Conservation (phyloP, 2,329 filamentous ascomycete genomes). For the Calonectria henricotiae region DNA sequence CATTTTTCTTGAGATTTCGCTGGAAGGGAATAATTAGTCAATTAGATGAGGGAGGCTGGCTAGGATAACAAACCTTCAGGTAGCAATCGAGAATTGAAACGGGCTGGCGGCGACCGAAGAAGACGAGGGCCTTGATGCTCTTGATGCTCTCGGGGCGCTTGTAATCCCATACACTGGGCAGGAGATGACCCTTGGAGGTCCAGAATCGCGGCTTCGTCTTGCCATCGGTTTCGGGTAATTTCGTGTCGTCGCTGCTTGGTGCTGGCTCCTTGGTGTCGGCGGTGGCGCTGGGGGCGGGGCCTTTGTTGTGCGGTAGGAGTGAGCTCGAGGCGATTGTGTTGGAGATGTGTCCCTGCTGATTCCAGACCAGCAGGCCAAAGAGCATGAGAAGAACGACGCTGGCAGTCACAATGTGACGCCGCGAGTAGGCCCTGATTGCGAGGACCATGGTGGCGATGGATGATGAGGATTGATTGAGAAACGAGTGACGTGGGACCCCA, state of each 20-base stretch:
- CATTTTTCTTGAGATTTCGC: slow-evolving; percentile 64
- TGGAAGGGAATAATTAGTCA: slow-evolving; percentile 43
- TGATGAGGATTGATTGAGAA: neutral
- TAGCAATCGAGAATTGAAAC: slow-evolving; percentile 67
- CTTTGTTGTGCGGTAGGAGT: slow-evolving; percentile 13
- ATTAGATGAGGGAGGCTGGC: neutral
- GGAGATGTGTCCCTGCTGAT: slow-evolving; percentile 30
- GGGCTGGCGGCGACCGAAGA: slow-evolving; percentile 63
- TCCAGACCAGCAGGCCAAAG: slow-evolving; percentile 29
- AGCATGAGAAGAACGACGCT: slow-evolving; percentile 29
- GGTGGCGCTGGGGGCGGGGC: neutral
- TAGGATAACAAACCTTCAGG: slow-evolving; percentile 54
- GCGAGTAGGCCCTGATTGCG: slow-evolving; percentile 20
- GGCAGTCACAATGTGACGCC: slow-evolving; percentile 23
- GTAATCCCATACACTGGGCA: slow-evolving; percentile 44
- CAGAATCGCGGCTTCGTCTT: slow-evolving; percentile 47
- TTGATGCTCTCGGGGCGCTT: slow-evolving; percentile 42
- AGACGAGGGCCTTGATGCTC: slow-evolving; percentile 65
- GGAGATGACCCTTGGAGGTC: slow-evolving; percentile 44
- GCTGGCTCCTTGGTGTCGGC: slow-evolving; percentile 12
- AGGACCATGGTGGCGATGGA: slow-evolving; percentile 16
- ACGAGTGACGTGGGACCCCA: neutral
- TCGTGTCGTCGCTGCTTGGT: neutral
- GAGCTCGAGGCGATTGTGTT: slow-evolving; percentile 10
- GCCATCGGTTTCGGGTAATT: neutral